Conservation (phyloP, 352 stramenopile genomes). For the Phytophthora cryptogea region DNA sequence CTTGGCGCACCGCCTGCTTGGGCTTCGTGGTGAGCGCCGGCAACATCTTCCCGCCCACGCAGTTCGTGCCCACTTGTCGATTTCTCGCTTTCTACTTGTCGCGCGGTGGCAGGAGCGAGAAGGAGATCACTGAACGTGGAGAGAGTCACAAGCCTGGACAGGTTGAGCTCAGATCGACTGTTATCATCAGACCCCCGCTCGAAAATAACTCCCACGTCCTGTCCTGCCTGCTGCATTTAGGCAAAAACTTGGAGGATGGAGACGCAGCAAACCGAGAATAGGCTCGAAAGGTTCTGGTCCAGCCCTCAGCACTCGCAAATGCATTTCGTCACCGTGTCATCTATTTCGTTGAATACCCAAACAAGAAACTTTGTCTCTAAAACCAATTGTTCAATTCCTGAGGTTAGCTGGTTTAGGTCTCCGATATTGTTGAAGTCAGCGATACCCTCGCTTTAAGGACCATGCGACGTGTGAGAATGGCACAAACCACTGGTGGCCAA, state of each 20-base stretch:
- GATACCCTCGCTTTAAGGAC: conserved; percentile 5
- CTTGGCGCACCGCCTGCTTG: conserved; percentile 81
- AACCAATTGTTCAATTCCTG: too few relatives aligned
- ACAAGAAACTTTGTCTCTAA: too few relatives aligned
- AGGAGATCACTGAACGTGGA: neutral
- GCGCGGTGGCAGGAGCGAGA: conserved; percentile 1
- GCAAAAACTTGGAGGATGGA: neutral
- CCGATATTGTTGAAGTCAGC: conserved; percentile 6
- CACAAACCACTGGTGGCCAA: conserved; percentile 22
- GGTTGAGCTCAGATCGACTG: conserved; percentile 4
- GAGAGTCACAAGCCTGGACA: neutral
- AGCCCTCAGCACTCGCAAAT: neutral
- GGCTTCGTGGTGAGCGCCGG: conserved; percentile 82
- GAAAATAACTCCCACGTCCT: conserved; percentile 29
- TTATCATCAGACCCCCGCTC: conserved; percentile 19
- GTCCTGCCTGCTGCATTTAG: conserved; percentile 19
- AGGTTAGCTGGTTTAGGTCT: too few relatives aligned
- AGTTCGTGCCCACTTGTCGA: neutral
- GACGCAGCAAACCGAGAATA: conserved; percentile 6
- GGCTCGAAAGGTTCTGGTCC: conserved; percentile 8
- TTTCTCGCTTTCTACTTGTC: conserved; percentile 15
- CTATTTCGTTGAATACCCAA: neutral
- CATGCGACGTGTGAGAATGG: conserved; percentile 32
- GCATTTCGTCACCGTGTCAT: conserved; percentile 7
- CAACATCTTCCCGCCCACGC: conserved; percentile 48